Base-by-base conservation (phyloP, 805 yeast species). In the Sporopachydermia quercuum region DNA sequence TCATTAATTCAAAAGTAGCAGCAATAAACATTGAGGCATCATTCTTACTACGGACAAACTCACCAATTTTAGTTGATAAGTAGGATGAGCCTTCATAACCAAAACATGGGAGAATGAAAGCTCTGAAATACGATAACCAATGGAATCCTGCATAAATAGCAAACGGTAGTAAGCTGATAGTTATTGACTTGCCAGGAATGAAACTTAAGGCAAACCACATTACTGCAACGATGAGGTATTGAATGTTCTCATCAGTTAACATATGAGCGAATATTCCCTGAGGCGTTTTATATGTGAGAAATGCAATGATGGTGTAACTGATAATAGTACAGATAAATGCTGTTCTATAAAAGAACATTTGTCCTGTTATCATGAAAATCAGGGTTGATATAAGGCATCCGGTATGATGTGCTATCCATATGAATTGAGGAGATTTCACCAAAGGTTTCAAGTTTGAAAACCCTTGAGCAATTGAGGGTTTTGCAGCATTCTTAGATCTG, bases 81-180 rank as follows among this genome's bases (percentile, higher is more conserved):
- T 55, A 49, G 30, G 60, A 43, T 37, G 47, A 48, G 14, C 58
- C 39, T 3, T 54, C 41, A 43, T 58, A 39, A 41, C 70, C 68
- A 16, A 75, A 58, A 4, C 72, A 63, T 34, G 96, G 94, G 39
- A 87, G 63, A 41, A 89, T 47, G 46, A 67, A 70, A 35, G 74
- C 66, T 49, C 79, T 74, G 40, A 70, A 47, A 62, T 83, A 89
- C 15, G 79, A 76, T 51, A 86, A 63, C 6, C 74, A 76, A 56
- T 87, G 96, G 73, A 89, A 86, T 15, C 76, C 54, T 4, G 96
- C 78, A 57, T 80, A 87, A 42, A 82, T 62, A 37, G 74, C 63
- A 53, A 81, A 85, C 41, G 96, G 94, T 16, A 77, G 55, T 45
- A 79, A 61, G 2, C 94, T 70, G 41, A 82, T 54, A 23, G 72